These are phyloP conservation scores for Colletotrichum sidae DNA, from an alignment of 2,329 filamentous ascomycete species.

Conservation along the genomic window DNA sequence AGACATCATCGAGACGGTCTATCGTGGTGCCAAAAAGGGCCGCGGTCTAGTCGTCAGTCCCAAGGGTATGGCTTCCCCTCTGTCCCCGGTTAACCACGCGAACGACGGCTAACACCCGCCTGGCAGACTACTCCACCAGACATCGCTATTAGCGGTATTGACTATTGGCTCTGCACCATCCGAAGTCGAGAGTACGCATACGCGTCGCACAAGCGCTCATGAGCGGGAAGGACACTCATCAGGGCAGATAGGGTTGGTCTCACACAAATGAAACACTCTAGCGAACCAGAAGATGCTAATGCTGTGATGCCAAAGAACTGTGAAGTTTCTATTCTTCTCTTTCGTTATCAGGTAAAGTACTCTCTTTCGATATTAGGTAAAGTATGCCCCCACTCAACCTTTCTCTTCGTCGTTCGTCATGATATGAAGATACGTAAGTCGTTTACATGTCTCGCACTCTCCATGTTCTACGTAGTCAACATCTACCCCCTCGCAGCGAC, in stretches of 20 bases:
- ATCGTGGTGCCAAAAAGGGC: slow-evolving; percentile 98
- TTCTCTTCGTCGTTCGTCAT: slow-evolving; percentile 28
- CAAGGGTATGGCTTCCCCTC: slow-evolving; percentile 65
- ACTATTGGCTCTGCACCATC: neutral
- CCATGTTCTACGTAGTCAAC: slow-evolving; percentile 7
- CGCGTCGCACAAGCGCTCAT: neutral
- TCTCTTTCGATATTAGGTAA: slow-evolving; percentile 30
- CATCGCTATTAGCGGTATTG: slow-evolving; percentile 47
- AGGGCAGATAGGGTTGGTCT: slow-evolving; percentile 43
- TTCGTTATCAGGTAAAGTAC: slow-evolving; percentile 33
- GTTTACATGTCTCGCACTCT: slow-evolving; percentile 26
- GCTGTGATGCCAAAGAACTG: slow-evolving; percentile 24
- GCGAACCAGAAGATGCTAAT: slow-evolving; percentile 36
- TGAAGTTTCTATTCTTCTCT: slow-evolving; percentile 17
- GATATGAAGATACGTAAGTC: slow-evolving; percentile 30
- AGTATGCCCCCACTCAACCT: slow-evolving; percentile 21
- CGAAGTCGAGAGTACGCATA: neutral
- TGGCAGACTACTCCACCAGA: slow-evolving; percentile 48
- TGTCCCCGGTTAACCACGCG: neutral
- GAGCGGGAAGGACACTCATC: neutral
- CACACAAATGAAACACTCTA: slow-evolving; percentile 36
- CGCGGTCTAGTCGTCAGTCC: slow-evolving; percentile 95
- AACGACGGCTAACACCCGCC: neutral
- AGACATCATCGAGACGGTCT: slow-evolving; percentile 98
- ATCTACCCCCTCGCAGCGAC: neutral